These are phyloP conservation scores for Apophysomyces ossiformis DNA, from an alignment of 371 early-diverging fungal species.

Conservation along the genomic window DNA sequence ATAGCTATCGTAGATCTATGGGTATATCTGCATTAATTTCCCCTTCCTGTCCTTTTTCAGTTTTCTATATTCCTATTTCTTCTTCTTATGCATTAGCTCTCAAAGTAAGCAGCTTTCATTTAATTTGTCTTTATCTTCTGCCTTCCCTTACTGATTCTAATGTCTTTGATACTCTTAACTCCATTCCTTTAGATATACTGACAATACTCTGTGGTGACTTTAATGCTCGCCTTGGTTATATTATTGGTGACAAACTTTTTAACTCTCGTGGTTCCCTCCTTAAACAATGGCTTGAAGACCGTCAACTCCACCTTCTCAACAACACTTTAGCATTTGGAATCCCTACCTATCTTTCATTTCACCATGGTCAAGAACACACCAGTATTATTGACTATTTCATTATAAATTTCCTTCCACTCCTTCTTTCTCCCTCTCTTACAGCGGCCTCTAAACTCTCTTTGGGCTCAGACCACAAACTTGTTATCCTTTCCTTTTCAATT, in stretches of 20 bases:
- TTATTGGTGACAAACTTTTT: conserved; percentile 9
- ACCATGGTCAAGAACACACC: neutral
- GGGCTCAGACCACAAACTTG: conserved; percentile 15
- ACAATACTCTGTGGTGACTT: conserved; percentile 17
- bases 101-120: too few species aligned
- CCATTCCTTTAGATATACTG: neutral
- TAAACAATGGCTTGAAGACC: conserved; percentile 8
- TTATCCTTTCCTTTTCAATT: neutral
- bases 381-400: conserved; percentile 22
- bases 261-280: neutral
- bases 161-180: neutral
- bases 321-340: conserved; percentile 11
- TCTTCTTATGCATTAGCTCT: too few species aligned
- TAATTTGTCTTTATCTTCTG: too few species aligned
- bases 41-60: too few species aligned
- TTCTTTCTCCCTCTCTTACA: neutral
- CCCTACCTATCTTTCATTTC: conserved; percentile 11
- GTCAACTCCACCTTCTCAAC: too few species aligned
- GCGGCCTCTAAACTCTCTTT: conserved; percentile 12
- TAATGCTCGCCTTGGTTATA: too few species aligned
- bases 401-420: neutral
- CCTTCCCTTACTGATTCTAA: too few species aligned
- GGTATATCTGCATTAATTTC: too few species aligned
- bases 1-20: too few species aligned
- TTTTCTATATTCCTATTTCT: too few species aligned